Base-by-base conservation (phyloP, 257 asterid species). In the Nicotiana undulata region DNA sequence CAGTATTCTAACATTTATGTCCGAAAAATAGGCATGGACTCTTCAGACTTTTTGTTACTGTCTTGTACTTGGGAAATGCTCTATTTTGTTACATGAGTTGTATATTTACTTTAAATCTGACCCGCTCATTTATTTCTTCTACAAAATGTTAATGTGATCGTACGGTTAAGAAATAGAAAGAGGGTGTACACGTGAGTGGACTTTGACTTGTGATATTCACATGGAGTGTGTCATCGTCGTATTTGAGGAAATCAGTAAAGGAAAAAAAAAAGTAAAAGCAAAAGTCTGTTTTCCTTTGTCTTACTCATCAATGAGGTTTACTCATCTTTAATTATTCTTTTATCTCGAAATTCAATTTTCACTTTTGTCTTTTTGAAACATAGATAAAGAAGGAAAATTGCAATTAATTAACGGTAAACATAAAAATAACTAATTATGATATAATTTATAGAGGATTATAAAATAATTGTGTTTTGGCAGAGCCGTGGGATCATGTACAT, bases 191-290 rank as follows among this genome's bases (percentile, higher is more conserved):
- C 85, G 87, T 75, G 77, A 65, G 83, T 82, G 74, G 86, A 81
- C 82, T 85, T 87, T 76, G 88, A 87, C 87, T 82, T 40, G 40
- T 55, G 7, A 63, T 61, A 16, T 79, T 79, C 46, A 60, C 66
- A 60, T 8, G 66, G 31, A 9, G 65, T 56, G 63, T n/a, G 63
- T 58, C 28, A 58, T 76, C 31, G 16, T 28, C 9, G 12, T 31
- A 59, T 58, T 76, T 76, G 80, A 76, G 80, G 40, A 63, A 63
- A 51, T 53, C 28, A 75, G 29, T 22, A 53, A 32, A 76, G 3
- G 32, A 40, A 2, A 9, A 40, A 9, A 9, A 2, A 40, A 34
- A 51, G 29, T 24, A 53, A 56, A 76, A 16, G 4, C 1, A 16
- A 26, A 61, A 67, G 61, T 34, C 51, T 29, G 20, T 40, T 40